These are phyloP conservation scores for Xylaria scruposa DNA, from an alignment of 495 filamentous ascomycete species.

Conservation along the genomic window DNA sequence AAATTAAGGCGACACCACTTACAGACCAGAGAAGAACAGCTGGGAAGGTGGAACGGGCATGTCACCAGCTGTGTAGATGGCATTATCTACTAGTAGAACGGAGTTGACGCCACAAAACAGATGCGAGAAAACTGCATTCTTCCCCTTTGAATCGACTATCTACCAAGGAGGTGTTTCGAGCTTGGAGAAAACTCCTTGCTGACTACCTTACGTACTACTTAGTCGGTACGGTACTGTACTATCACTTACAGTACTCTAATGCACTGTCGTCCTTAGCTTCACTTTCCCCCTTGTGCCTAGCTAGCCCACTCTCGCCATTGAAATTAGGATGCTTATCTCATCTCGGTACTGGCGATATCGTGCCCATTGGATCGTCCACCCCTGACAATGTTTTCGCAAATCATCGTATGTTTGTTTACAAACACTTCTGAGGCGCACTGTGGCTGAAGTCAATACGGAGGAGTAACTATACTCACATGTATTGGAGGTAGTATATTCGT, in stretches of 20 bases:
- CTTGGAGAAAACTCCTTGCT: background rate
- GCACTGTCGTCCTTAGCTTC: constrained; percentile 8
- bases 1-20: background rate
- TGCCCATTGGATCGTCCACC: constrained; percentile 4
- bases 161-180: background rate
- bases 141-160: no score
- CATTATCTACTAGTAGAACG: constrained; percentile 6
- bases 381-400: constrained; percentile 9
- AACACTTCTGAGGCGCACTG: constrained; percentile 11
- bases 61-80: constrained; percentile 4
- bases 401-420: background rate
- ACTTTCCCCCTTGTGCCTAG: background rate
- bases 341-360: constrained; percentile 18
- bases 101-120: constrained; percentile 10
- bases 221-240: background rate
- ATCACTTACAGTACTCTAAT: background rate
- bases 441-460: constrained; percentile 2
- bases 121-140: background rate
- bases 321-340: constrained; percentile 27
- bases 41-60: background rate
- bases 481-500: no score
- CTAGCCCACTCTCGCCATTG: constrained; percentile 12
- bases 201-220: background rate
- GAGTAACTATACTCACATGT: no score
- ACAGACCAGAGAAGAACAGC: background rate